These are phyloP conservation scores for Populus hybrid DNA, from an alignment of 441 rosid genomes.

Conservation along the genomic window DNA sequence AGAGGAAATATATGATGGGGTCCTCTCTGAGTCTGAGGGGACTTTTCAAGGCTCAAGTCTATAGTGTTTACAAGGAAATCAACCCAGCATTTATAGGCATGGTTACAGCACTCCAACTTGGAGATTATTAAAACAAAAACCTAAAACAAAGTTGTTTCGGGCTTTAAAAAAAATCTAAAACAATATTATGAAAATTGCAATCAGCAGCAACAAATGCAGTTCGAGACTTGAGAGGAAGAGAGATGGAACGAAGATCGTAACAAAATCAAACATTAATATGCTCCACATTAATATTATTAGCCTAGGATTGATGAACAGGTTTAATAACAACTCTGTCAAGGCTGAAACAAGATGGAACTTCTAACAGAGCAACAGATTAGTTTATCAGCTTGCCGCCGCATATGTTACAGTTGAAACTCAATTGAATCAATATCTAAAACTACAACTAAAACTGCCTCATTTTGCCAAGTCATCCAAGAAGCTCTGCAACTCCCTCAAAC, in stretches of 20 bases:
- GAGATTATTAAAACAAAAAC: too few relatives aligned
- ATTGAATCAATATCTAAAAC: constrained; percentile 25
- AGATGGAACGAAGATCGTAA: not conserved
- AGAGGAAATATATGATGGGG: too few relatives aligned
- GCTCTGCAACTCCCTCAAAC: constrained; percentile 68
- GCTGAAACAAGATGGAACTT: constrained; percentile 8
- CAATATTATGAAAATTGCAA: too few relatives aligned
- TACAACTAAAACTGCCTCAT: constrained; percentile 27
- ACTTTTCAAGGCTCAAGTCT: too few relatives aligned
- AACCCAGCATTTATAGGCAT: too few relatives aligned
- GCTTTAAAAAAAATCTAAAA: too few relatives aligned
- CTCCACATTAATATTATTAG: not conserved
- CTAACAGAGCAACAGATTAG: constrained; percentile 18
- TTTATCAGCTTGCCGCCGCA: constrained; percentile 32
- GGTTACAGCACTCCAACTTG: too few relatives aligned
- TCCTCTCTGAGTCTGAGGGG: too few relatives aligned
- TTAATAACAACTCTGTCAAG: not conserved
- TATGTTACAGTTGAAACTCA: constrained; percentile 57
- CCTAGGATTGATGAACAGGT: not conserved
- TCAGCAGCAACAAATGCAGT: too few relatives aligned
- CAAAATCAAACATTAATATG: not conserved
- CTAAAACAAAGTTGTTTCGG: too few relatives aligned
- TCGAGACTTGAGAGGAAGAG: not conserved
- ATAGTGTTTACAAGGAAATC: too few relatives aligned
- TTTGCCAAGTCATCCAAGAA: constrained; percentile 51